A percentile compares a stretch with the other conserved stretches of the same genome.
Evolutionary conservation across 1,284 basidiomycete species (phyloP).

Genomic region (Porodaedalea pini): DNA sequence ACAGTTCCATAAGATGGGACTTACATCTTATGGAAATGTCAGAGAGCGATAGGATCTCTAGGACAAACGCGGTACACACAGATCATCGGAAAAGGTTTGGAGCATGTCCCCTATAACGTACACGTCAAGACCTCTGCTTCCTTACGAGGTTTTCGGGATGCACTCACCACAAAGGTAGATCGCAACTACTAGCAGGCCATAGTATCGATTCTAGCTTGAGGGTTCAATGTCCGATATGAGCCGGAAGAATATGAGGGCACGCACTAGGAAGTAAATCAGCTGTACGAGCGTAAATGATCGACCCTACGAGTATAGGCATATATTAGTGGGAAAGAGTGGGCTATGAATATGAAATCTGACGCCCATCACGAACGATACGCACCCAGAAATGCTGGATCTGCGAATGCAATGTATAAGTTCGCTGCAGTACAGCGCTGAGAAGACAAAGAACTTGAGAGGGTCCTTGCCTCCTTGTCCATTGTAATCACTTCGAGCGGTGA

Average conservation of each 20-base stretch:
- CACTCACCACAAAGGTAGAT: slow-evolving; percentile 1
- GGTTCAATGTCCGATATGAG: not conserved
- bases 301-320: not conserved
- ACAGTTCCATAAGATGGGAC: not conserved
- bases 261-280: slow-evolving; percentile 3
- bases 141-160: too few relatives aligned
- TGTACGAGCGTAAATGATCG: slow-evolving; percentile 2
- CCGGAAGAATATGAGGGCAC: not conserved
- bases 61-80: not conserved
- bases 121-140: not conserved
- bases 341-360: not conserved
- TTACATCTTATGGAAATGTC: not conserved
- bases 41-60: not conserved
- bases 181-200: not conserved
- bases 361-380: not conserved
- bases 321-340: not conserved
- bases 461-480: not conserved
- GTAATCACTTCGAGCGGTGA: not conserved
- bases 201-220: slow-evolving; percentile 3
- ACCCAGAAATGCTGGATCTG: slow-evolving; percentile 3
- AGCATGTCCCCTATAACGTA: not conserved
- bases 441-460: not conserved
- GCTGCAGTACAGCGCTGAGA: not conserved
- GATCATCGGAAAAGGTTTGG: not conserved
- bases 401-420: not conserved